phyloP scores from a whole-genome alignment of 2,329 filamentous ascomycete genomes.

The Sporothrix euskadiensis region DNA sequence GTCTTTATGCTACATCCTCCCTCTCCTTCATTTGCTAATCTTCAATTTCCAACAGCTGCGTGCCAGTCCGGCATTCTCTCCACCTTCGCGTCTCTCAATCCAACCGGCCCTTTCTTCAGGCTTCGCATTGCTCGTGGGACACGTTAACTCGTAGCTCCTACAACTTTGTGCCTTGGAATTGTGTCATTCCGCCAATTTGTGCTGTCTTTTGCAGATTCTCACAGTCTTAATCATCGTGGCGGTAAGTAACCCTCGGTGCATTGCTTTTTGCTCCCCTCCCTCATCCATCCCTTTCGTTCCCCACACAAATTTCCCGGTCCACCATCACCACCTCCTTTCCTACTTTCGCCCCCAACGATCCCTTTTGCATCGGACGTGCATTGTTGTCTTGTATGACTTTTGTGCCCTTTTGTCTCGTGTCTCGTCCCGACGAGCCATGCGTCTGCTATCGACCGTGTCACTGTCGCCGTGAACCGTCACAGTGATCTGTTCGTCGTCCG shows the following conservation, averaged over 20 bases:
- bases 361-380: neutral
- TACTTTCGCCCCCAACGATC: neutral
- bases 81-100: constrained; percentile 44
- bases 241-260: constrained; percentile 47
- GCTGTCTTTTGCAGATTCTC: constrained; percentile 39
- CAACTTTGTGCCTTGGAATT: constrained; percentile 48
- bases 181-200: constrained; percentile 45
- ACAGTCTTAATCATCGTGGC: constrained; percentile 44
- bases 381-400: neutral
- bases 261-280: constrained; percentile 30
- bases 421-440: neutral
- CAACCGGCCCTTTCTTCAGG: constrained; percentile 40
- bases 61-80: constrained; percentile 44
- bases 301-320: constrained; percentile 23
- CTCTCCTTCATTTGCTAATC: neutral
- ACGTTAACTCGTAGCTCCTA: constrained; percentile 67
- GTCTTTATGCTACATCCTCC: neutral
- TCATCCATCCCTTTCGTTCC: constrained; percentile 19
- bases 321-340: neutral
- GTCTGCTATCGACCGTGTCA: neutral
- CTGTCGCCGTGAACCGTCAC: neutral
- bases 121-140: constrained; percentile 54
- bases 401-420: neutral
- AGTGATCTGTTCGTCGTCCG: neutral
- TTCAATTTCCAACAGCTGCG: constrained; percentile 43